Base-by-base conservation (phyloP, 2,329 filamentous ascomycete genomes). In the Colletotrichum sp. region DNA sequence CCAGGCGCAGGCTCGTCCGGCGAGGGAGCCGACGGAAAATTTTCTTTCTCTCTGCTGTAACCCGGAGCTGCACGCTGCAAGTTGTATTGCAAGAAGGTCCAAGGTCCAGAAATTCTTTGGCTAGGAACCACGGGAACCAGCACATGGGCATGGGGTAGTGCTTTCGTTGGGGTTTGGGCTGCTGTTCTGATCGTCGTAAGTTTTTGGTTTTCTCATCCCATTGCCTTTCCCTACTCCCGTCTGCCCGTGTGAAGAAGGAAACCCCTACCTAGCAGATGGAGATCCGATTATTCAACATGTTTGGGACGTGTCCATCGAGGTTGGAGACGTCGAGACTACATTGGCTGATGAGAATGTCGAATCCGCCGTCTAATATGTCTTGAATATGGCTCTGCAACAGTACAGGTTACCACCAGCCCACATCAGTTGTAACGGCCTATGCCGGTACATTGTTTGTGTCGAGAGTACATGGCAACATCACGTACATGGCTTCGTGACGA, bases 11-110 rank as follows among this genome's bases (percentile, higher is more conserved):
- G 44, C 44, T 52, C 44, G 44, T 49, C 36, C 68, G 72, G 68
- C 60, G 72, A 60, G 26, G 52, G 60, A 52, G 68, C 72, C 68
- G 68, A 66, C 68, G 68, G 72, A 72, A 75, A 71, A 68, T 63
- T 75, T 62, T 67, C 34, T 32, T 32, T 67, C 36, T n/a, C 44
- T n/a, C 18, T 70, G 68, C 62, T 72, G 68, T 39, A 67, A 52
- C 59, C 26, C 59, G 55, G 26, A 44, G 44, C 66, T 74, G 49
- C 59, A 57, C 26, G 6, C 44, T 52, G 44, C 44, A 52, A 24
- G 44, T 52, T 52, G 39, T 44, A 15, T 39, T 44, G 66, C 49
- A n/a, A n/a, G n/a, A 49, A n/a, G 44, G n/a, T 30, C 24, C 55
- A 59, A 52, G 30, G 28, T 32, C 16, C 30, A 32, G 28, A 28